Conservation (phyloP, 1,139 yeast genomes). For the Pichia sp. region DNA sequence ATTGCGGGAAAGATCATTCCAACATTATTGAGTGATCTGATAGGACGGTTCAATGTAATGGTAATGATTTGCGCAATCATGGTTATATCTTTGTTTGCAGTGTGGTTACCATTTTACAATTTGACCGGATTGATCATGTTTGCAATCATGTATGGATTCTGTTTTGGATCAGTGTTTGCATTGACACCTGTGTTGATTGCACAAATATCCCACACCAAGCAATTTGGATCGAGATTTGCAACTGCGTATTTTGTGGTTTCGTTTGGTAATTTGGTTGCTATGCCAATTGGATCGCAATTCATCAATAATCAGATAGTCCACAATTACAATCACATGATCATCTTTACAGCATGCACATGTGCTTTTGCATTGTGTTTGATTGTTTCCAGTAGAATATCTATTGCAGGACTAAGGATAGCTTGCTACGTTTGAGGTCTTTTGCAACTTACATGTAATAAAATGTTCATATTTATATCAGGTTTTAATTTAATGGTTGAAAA, state of each 20-base stretch:
- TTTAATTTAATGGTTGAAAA: too few relatives aligned
- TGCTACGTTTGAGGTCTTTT: background rate
- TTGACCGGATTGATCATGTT: constrained; percentile 29
- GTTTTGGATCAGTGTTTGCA: constrained; percentile 21
- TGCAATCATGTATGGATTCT: constrained; percentile 33
- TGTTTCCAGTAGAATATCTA: constrained; percentile 27
- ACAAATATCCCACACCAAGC: constrained; percentile 56
- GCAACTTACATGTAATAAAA: too few relatives aligned
- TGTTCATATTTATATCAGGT: too few relatives aligned
- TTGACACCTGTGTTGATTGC: constrained; percentile 36
- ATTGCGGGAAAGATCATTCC: constrained; percentile 42
- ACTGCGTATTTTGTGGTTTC: constrained; percentile 60
- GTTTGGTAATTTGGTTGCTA: constrained; percentile 44
- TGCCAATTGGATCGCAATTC: constrained; percentile 48
- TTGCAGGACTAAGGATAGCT: constrained; percentile 26
- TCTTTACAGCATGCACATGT: constrained; percentile 29
- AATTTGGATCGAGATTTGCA: constrained; percentile 63
- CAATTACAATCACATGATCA: constrained; percentile 27
- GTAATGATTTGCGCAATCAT: constrained; percentile 29
- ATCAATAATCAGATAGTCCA: constrained; percentile 27
- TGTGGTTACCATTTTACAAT: constrained; percentile 40
- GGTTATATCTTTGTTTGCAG: constrained; percentile 28
- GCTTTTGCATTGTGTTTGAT: constrained; percentile 23
- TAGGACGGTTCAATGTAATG: constrained; percentile 48
- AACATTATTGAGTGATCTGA: constrained; percentile 38